These are phyloP conservation scores for Parsonsia alboflavescens DNA, from an alignment of 257 asterid genomes.

Conservation along the genomic window DNA sequence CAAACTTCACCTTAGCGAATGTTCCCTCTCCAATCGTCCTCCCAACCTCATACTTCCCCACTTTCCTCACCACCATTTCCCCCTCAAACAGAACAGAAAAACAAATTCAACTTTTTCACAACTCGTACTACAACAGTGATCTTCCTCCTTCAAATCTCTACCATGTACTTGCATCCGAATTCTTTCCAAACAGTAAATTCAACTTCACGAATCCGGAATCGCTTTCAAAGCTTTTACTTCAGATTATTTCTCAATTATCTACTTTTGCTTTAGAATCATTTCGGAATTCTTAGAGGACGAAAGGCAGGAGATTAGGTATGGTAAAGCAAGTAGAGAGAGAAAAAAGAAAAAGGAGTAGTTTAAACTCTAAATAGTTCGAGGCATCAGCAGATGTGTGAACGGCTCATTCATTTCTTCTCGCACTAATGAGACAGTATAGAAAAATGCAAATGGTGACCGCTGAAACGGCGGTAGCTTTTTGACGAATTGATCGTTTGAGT, in stretches of 20 bases:
- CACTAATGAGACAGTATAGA: not conserved
- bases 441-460: not conserved
- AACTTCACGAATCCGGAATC: not conserved
- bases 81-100: not conserved
- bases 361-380: not conserved
- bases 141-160: not conserved
- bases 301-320: constrained; percentile 11
- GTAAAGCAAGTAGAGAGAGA: constrained; percentile 9
- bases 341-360: not conserved
- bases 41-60: constrained; percentile 96
- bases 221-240: not conserved
- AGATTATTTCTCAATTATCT: not conserved
- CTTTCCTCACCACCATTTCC: constrained; percentile 86
- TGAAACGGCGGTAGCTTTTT: not conserved
- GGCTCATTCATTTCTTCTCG: constrained; percentile 3
- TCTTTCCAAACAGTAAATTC: not conserved
- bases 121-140: not conserved
- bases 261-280: not conserved
- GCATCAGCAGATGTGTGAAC: not conserved
- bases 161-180: not conserved
- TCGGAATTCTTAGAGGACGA: not conserved
- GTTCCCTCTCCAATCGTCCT: constrained; percentile 98
- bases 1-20: constrained; percentile 97
- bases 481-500: not conserved
- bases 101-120: not conserved